Conservation (phyloP, 1,284 basidiomycete species). For the Sparassis latifolia region DNA sequence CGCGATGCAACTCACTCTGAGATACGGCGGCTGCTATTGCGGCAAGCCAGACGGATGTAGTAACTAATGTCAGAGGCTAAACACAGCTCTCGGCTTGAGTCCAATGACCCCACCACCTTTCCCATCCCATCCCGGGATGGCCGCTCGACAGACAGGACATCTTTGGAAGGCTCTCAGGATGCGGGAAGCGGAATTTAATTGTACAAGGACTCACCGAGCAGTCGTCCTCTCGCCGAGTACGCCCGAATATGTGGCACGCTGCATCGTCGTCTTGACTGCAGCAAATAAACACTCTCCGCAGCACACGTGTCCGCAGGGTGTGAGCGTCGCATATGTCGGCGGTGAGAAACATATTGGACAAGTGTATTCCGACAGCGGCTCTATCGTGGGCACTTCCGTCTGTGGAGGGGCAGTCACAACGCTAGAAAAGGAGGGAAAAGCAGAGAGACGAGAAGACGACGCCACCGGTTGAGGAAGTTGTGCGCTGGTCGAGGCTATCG, state of each 20-base stretch:
- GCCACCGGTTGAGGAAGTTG: too few relatives aligned
- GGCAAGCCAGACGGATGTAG: too few relatives aligned
- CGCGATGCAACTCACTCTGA: too few relatives aligned
- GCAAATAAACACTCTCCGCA: slow-evolving; percentile 73
- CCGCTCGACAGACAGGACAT: slow-evolving; percentile 36
- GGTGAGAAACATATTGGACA: slow-evolving; percentile 77
- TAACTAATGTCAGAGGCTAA: slow-evolving; percentile 14
- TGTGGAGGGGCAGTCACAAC: neutral
- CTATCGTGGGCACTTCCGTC: slow-evolving; percentile 12
- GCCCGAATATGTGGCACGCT: slow-evolving; percentile 39
- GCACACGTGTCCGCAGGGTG: slow-evolving; percentile 72
- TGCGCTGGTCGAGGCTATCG: too few relatives aligned
- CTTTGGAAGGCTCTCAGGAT: slow-evolving; percentile 11
- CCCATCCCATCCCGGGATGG: slow-evolving; percentile 35
- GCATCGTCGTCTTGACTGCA: slow-evolving; percentile 57
- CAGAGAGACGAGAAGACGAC: neutral
- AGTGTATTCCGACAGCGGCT: slow-evolving; percentile 56
- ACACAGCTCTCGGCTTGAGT: slow-evolving; percentile 27
- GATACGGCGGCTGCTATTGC: too few relatives aligned
- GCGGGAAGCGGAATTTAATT: neutral
- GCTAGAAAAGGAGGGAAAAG: neutral
- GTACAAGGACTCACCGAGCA: slow-evolving; percentile 17
- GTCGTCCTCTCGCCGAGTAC: slow-evolving; percentile 21
- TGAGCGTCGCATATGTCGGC: slow-evolving; percentile 67
- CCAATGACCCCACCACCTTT: slow-evolving; percentile 35